These are phyloP conservation scores for Metarhizium album DNA, from an alignment of 2,329 filamentous ascomycete species.

Conservation along the genomic window DNA sequence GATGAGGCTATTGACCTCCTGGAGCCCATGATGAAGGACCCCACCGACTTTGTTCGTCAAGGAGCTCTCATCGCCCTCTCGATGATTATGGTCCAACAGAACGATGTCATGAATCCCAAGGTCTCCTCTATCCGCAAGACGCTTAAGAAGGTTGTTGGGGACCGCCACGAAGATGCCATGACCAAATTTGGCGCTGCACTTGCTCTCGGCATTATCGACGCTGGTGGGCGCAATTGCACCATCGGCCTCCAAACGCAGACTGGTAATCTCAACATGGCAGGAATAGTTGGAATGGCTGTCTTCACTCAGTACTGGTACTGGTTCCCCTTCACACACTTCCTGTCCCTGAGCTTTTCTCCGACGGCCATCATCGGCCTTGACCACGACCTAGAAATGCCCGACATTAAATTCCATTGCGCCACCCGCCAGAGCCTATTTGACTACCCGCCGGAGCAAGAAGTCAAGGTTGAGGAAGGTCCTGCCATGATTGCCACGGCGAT, in stretches of 20 bases:
- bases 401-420: constrained; percentile 92
- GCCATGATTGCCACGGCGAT: constrained; percentile 93
- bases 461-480: constrained; percentile 87
- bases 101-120: constrained; percentile 97
- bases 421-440: constrained; percentile 93
- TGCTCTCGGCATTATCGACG: constrained; percentile 93
- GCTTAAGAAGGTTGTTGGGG: constrained; percentile 83
- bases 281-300: constrained; percentile 93
- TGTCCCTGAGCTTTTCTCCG: constrained; percentile 91
- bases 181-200: constrained; percentile 95
- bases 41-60: constrained; percentile 95
- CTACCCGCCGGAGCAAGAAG: constrained; percentile 92
- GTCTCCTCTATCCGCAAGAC: constrained; percentile 84
- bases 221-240: constrained; percentile 94
- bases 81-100: constrained; percentile 99
- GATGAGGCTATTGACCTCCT: constrained; percentile 94
- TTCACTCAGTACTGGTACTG: constrained; percentile 99
- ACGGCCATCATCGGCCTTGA: constrained; percentile 93
- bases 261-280: constrained; percentile 96
- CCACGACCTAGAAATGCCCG: constrained; percentile 83
- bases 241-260: constrained; percentile 97
- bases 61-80: constrained; percentile 87
- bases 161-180: constrained; percentile 98
- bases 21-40: constrained; percentile 99
- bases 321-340: constrained; percentile 98